These are phyloP conservation scores for Chlamydomonas sphaeroides DNA, from an alignment of 139 green algal species.

Conservation along the genomic window DNA sequence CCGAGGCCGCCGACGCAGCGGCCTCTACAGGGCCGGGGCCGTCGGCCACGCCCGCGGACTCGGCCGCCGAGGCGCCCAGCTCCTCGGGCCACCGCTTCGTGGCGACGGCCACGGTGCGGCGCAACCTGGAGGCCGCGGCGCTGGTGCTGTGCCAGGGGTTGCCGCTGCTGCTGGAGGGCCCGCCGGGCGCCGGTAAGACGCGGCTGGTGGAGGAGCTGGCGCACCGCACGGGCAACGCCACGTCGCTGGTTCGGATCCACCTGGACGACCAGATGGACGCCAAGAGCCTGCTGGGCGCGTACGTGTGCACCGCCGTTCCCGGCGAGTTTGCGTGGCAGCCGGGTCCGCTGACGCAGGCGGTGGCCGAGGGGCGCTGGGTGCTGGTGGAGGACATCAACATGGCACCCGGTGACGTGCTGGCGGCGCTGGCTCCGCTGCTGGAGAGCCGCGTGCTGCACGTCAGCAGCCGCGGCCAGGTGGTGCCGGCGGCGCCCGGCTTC, in stretches of 20 bases:
- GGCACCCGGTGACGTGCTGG: slow-evolving; percentile 92
- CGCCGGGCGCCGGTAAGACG: slow-evolving; percentile 90
- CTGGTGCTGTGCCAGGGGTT: slow-evolving; percentile 80
- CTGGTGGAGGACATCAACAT: slow-evolving; percentile 95
- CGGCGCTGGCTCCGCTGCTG: slow-evolving; percentile 87
- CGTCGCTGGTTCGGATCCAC: slow-evolving; percentile 77
- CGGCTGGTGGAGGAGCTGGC: slow-evolving; percentile 83
- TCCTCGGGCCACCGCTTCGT: slow-evolving; percentile 49
- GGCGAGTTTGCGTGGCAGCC: slow-evolving; percentile 97
- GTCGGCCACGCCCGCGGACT: not conserved
- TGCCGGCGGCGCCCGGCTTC: slow-evolving; percentile 83
- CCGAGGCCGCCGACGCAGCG: slow-evolving; percentile 9
- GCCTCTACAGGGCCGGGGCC: not conserved
- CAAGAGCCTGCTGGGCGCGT: slow-evolving; percentile 94
- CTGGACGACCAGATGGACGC: slow-evolving; percentile 97
- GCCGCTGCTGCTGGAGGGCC: slow-evolving; percentile 91
- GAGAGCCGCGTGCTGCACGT: slow-evolving; percentile 82
- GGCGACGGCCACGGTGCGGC: slow-evolving; percentile 54
- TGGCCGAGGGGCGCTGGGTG: slow-evolving; percentile 89
- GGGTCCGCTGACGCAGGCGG: slow-evolving; percentile 90
- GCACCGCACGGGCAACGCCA: slow-evolving; percentile 75
- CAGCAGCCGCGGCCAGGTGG: slow-evolving; percentile 68
- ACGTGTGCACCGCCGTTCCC: slow-evolving; percentile 89
- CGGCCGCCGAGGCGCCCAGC: not conserved
- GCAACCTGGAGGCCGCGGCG: slow-evolving; percentile 72